phyloP scores from a whole-genome alignment of 768 basidiomycete species.

The Lactarius quietus region DNA sequence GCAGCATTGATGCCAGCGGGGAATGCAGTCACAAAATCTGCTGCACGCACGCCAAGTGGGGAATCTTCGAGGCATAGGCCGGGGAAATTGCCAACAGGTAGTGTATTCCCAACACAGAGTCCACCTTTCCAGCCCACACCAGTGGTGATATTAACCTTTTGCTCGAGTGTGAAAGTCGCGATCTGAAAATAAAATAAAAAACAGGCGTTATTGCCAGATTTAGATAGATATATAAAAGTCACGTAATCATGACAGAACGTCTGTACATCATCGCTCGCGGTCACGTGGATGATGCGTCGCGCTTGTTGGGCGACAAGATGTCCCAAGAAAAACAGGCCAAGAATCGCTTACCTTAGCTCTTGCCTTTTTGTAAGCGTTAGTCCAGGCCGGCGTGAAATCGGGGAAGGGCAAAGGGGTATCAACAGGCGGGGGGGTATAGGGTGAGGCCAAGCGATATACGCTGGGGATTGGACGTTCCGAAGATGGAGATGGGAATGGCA shows the following conservation, averaged over 20 bases:
- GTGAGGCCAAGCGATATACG: conserved; percentile 52
- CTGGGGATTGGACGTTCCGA: conserved; percentile 49
- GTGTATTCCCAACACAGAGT: conserved; percentile 66
- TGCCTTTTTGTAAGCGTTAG: conserved; percentile 54
- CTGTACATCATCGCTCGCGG: too few relatives aligned
- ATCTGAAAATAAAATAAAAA: conserved; percentile 8
- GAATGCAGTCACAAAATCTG: conserved; percentile 72
- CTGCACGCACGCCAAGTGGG: conserved; percentile 75
- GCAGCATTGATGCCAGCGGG: conserved; percentile 84
- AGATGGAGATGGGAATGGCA: conserved; percentile 28
- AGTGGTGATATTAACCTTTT: conserved; percentile 25
- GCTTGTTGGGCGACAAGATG: too few relatives aligned
- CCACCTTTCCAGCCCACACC: conserved; percentile 51
- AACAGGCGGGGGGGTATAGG: conserved; percentile 53
- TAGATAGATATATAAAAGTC: background rate
- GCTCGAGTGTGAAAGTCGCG: conserved; percentile 20
- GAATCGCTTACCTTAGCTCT: conserved; percentile 29
- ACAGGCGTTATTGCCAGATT: background rate
- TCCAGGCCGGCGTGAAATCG: conserved; percentile 53
- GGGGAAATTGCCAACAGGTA: conserved; percentile 50
- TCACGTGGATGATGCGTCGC: too few relatives aligned
- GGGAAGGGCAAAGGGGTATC: conserved; percentile 39
- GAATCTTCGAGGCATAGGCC: conserved; percentile 76
- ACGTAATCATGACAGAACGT: too few relatives aligned
- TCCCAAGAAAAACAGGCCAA: too few relatives aligned